Percentiles rank a stretch among this genome's conserved stretches.
Conservation (phyloP, 2,329 filamentous ascomycete genomes). For the Diaporthe sp. region DNA sequence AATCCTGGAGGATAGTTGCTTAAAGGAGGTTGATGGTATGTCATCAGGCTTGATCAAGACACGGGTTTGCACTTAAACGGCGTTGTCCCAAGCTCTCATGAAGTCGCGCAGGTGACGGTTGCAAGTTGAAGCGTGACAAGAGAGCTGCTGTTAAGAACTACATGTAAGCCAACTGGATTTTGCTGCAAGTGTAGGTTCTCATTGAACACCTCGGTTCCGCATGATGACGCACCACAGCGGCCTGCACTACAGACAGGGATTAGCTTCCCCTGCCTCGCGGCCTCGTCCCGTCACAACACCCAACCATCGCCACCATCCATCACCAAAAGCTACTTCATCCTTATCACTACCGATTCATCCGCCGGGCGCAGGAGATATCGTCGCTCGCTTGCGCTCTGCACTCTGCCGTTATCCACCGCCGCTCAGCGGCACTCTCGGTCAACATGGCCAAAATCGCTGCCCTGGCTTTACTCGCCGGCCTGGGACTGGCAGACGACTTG, state of each 20-base stretch:
- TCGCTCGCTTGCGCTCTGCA: slow-evolving; percentile 6
- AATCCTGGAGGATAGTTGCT: neutral
- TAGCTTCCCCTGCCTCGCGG: slow-evolving; percentile 13
- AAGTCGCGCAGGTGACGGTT: neutral
- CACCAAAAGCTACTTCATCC: neutral
- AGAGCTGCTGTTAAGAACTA: slow-evolving; percentile 11
- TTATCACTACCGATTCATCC: neutral
- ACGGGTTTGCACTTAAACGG: neutral
- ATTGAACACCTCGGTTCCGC: neutral
- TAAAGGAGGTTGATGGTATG: neutral
- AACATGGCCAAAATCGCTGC: slow-evolving; percentile 56
- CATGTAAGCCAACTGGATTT: neutral
- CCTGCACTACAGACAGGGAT: slow-evolving; percentile 7
- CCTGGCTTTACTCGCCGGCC: slow-evolving; percentile 52
- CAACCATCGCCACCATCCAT: neutral
- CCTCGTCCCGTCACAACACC: slow-evolving; percentile 18
- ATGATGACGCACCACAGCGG: slow-evolving; percentile 15
- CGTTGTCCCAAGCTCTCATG: neutral
- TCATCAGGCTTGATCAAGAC: neutral
- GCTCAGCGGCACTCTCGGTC: slow-evolving; percentile 38
- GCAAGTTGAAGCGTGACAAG: neutral
- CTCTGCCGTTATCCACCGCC: slow-evolving; percentile 9
- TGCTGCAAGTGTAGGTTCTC: neutral
- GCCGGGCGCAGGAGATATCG: neutral
- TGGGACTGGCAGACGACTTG: slow-evolving; percentile 46